Base-by-base conservation (phyloP, 306 rosid species). In the Cajanus cajan region DNA sequence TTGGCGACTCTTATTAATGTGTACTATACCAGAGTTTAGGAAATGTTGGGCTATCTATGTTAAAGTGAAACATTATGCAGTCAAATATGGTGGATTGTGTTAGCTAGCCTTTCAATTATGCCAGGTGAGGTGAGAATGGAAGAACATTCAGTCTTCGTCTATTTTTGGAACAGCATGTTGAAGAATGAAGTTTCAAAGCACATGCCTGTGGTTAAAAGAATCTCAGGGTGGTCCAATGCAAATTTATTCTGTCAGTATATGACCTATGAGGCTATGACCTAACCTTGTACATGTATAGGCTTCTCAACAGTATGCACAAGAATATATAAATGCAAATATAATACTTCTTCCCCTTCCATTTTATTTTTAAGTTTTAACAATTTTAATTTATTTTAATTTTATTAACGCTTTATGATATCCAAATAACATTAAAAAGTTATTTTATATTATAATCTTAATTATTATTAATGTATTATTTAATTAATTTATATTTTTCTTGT, bases 11-110 rank as follows among this genome's bases (percentile, higher is more conserved):
- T n/a, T n/a, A n/a, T n/a, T n/a, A n/a, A n/a, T n/a, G n/a, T n/a
- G n/a, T n/a, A n/a, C n/a, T n/a, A n/a, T n/a, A n/a, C n/a, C n/a
- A 28, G 31, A 1, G 31, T 28, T 1, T 28, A 28, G 28, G 64
- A 58, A 57, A 73, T 77, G 71, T 78, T 31, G 63, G 52, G 8
- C 48, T 52, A 4, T 54, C 21, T 45, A 15, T 19, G 36, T 68
- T 51, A 2, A 69, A 67, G 21, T 31, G 68, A 63, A 74, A 73
- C 3, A 66, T 41, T 50, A 15, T 33, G 76, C 21, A 71, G 76
- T 80, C 82, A 80, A 84, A 45, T 13, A 55, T 55, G 85, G 80
- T 33, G 82, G 73, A 59, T 77, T 6, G 31, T 37, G 0, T 4
- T 6, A 1, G 31, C 31, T 12, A 4, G 8, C 33, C 28, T 15